Evolutionary conservation across 257 asterid genomes (phyloP).

Genomic region (Scutellaria galericulata): DNA sequence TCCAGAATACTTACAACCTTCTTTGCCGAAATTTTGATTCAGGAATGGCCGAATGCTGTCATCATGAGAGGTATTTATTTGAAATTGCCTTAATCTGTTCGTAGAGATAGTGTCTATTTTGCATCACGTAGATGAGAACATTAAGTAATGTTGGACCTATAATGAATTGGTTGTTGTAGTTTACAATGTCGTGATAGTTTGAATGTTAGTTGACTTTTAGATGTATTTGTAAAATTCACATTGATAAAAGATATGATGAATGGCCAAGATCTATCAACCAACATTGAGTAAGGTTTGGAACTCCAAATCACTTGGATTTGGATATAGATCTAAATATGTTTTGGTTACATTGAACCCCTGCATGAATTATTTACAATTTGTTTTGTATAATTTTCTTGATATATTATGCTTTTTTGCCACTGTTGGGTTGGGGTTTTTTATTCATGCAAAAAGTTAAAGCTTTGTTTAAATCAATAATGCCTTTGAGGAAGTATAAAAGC

Average conservation of each 20-base stretch:
- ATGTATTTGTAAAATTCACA: neutral
- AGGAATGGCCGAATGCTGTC: slow-evolving; percentile 95
- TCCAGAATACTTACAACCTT: slow-evolving; percentile 82
- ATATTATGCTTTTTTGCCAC: neutral
- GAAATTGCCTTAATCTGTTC: neutral
- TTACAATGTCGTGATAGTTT: neutral
- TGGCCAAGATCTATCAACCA: neutral
- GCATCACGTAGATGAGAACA: slow-evolving; percentile 2
- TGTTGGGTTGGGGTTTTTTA: neutral
- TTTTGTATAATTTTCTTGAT: neutral
- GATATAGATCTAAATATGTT: neutral
- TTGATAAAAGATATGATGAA: neutral
- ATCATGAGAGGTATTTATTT: slow-evolving; percentile 79
- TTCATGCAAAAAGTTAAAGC: neutral
- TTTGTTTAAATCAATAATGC: neutral
- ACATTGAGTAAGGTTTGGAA: neutral
- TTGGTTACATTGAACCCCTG: slow-evolving; percentile 1
- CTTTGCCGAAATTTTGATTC: slow-evolving; percentile 84
- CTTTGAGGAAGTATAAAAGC: neutral
- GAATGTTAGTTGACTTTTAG: neutral
- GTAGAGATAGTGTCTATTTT: neutral
- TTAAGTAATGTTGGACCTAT: slow-evolving; percentile 6
- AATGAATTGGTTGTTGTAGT: neutral
- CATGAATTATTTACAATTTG: neutral
- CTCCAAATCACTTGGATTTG: neutral